Conservation (phyloP, 148 eudicot species). For the Linanthus parryae region DNA sequence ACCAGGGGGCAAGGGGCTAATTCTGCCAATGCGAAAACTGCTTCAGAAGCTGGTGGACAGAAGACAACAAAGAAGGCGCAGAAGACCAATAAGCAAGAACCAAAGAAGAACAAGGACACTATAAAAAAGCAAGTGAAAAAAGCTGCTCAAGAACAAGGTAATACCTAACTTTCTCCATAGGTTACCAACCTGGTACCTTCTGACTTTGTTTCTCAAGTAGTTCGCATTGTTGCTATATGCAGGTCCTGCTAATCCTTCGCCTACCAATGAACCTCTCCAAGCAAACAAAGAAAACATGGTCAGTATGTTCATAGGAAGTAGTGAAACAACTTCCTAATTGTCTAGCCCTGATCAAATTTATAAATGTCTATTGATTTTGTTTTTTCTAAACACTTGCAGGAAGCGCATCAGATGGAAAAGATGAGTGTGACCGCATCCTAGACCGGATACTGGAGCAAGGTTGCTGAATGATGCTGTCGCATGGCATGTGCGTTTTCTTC, state of each 20-base stretch:
- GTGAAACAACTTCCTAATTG: not conserved
- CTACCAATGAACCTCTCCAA: constrained; percentile 29
- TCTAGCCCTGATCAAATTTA: no score
- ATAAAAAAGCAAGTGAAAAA: constrained; percentile 32
- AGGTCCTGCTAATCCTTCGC: constrained; percentile 21
- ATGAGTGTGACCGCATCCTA: constrained; percentile 23
- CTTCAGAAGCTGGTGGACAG: constrained; percentile 26
- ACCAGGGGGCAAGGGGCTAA: constrained; percentile 13
- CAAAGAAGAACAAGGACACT: constrained; percentile 26
- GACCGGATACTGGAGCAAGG: constrained; percentile 5
- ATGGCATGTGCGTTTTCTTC: no score
- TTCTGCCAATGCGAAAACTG: constrained; percentile 20
- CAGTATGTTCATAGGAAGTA: not conserved
- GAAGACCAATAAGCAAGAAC: constrained; percentile 34
- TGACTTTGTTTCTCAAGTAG: not conserved
- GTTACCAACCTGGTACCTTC: not conserved
- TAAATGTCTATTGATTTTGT: not conserved
- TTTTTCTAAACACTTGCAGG: constrained; percentile 31
- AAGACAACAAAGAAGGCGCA: constrained; percentile 34
- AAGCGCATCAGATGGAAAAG: constrained; percentile 40
- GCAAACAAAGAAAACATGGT: constrained; percentile 92
- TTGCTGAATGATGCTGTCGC: constrained; percentile 4
- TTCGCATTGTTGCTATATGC: constrained; percentile 6
- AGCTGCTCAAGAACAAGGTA: constrained; percentile 32
- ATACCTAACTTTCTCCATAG: not conserved